These are phyloP conservation scores for Apiotrichum brassicae DNA, from an alignment of 1,284 basidiomycete species.

Conservation along the genomic window DNA sequence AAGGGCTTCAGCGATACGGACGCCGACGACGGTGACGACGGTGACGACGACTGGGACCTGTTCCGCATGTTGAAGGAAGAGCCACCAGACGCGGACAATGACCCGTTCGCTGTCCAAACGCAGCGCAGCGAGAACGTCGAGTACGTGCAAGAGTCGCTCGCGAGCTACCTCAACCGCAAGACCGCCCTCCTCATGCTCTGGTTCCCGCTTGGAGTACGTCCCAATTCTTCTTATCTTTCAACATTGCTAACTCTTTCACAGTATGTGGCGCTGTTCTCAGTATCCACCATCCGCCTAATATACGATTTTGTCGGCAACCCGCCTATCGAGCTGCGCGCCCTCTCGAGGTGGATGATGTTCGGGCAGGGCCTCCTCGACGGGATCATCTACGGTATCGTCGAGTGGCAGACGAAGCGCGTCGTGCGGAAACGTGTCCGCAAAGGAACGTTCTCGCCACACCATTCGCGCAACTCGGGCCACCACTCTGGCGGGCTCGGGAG, in stretches of 20 bases:
- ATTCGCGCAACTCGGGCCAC: background rate
- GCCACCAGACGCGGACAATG: conserved; percentile 15
- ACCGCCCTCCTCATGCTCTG: conserved; percentile 46
- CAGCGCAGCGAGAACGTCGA: conserved; percentile 29
- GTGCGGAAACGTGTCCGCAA: conserved; percentile 34
- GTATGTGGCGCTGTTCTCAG: conserved; percentile 46
- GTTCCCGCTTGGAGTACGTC: conserved; percentile 45
- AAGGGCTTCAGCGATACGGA: conserved; percentile 7
- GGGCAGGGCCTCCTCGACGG: conserved; percentile 45
- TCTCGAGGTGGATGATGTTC: conserved; percentile 47
- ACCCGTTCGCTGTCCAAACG: conserved; percentile 20
- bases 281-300: conserved; percentile 45
- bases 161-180: conserved; percentile 47
- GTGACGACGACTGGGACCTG: conserved; percentile 36
- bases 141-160: conserved; percentile 44
- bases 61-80: conserved; percentile 30
- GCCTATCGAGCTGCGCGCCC: conserved; percentile 35
- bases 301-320: conserved; percentile 41
- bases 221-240: background rate
- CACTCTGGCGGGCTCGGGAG: background rate
- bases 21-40: conserved; percentile 26
- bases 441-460: conserved; percentile 24
- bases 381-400: conserved; percentile 46
- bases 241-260: conserved; percentile 2
- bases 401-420: conserved; percentile 44